Percentiles rank a stretch among this genome's conserved stretches.
phyloP scores from a whole-genome alignment of 2,329 filamentous ascomycete species.

The Cordyceps farinosa region DNA sequence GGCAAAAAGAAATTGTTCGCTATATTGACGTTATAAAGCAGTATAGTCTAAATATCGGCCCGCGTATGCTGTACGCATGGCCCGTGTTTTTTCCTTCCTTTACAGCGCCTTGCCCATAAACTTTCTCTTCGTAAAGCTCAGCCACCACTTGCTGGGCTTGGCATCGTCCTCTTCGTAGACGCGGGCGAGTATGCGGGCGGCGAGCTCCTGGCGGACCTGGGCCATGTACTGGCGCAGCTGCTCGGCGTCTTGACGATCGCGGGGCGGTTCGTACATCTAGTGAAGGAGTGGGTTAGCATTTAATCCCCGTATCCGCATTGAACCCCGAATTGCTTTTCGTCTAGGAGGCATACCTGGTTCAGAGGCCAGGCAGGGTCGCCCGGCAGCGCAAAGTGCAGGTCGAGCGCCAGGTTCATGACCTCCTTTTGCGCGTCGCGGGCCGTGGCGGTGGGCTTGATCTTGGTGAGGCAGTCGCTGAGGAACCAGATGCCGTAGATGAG shows the following conservation, averaged over 20 bases:
- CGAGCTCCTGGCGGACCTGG: constrained; percentile 91
- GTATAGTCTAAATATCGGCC: constrained; percentile 10
- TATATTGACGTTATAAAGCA: constrained; percentile 24
- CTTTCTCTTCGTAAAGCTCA: constrained; percentile 98
- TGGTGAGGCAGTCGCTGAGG: constrained; percentile 82
- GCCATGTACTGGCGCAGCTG: constrained; percentile 82
- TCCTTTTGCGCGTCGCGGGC: constrained; percentile 64
- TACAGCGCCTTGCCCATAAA: constrained; percentile 96
- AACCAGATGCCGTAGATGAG: constrained; percentile 97
- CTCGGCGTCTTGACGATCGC: constrained; percentile 85
- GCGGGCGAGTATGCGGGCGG: constrained; percentile 73
- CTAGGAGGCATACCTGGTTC: constrained; percentile 62
- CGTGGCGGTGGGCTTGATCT: constrained; percentile 73
- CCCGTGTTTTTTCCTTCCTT: constrained; percentile 11
- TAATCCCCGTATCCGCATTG: too few species aligned
- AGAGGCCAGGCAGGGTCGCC: constrained; percentile 90
- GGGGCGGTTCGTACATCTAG: constrained; percentile 82
- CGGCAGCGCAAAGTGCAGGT: constrained; percentile 88
- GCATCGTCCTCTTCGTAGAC: constrained; percentile 80
- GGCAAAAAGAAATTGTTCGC: constrained; percentile 17
- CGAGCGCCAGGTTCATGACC: constrained; percentile 84
- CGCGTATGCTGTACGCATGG: too few species aligned
- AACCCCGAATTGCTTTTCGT: background rate
- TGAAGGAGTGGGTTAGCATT: too few species aligned
- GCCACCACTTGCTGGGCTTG: constrained; percentile 83